Evolutionary conservation across 106 monocot genomes (phyloP).

Genomic region (Dactylorhiza incarnata): DNA sequence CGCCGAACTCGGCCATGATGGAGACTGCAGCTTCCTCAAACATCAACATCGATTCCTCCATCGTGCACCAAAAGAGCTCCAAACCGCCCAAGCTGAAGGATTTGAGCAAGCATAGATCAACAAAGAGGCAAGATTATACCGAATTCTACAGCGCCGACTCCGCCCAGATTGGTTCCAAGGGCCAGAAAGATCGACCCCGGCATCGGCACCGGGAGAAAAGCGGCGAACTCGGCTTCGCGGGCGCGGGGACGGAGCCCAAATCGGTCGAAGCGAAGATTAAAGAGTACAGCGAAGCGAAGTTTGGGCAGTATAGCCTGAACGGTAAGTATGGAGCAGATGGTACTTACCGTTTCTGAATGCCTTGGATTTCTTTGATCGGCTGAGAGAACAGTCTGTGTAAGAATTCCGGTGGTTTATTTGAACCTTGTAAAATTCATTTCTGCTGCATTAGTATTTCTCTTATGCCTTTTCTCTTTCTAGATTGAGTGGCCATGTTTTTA

Average conservation of each 20-base stretch:
- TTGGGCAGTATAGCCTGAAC: slow-evolving; percentile 70
- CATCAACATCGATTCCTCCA: slow-evolving; percentile 21
- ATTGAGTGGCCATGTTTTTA: no score
- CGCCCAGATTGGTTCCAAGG: slow-evolving; percentile 42
- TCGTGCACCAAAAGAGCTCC: slow-evolving; percentile 54
- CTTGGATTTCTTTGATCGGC: no score
- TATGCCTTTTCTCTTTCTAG: no score
- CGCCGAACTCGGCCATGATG: slow-evolving; percentile 25
- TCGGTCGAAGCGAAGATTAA: slow-evolving; percentile 26
- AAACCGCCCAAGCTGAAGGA: slow-evolving; percentile 67
- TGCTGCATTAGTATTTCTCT: no score
- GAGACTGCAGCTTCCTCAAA: slow-evolving; percentile 33
- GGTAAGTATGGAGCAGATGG: slow-evolving; percentile 60
- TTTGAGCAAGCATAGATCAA: slow-evolving; percentile 63
- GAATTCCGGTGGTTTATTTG: no score
- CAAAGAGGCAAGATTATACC: slow-evolving; percentile 70
- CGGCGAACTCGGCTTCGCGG: slow-evolving; percentile 34
- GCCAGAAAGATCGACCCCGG: slow-evolving; percentile 56
- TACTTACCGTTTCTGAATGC: slow-evolving; percentile 33
- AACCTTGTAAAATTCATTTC: no score
- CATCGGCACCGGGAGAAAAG: slow-evolving; percentile 66
- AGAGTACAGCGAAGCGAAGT: slow-evolving; percentile 13
- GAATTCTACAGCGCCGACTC: slow-evolving; percentile 75
- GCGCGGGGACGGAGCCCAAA: slow-evolving; percentile 34
- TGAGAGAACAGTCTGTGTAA: no score